Evolutionary conservation across 768 basidiomycete species (phyloP), one percentile per base, ranked within the genome.

Genomic region (Auricularia auricula-judae): DNA sequence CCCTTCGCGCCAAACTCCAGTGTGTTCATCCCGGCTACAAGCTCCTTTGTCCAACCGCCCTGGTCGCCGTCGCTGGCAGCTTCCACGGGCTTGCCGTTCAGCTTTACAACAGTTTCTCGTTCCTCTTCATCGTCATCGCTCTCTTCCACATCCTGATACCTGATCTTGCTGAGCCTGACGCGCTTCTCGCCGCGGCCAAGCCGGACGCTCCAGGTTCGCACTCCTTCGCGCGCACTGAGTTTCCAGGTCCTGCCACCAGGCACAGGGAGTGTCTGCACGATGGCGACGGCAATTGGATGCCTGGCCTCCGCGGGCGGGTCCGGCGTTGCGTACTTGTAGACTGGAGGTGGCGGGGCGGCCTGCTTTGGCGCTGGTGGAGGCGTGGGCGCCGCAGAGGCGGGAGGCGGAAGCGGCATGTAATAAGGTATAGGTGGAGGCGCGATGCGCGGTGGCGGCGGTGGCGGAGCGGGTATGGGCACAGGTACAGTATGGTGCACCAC

Each of bases 1-100:
- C 82, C 85, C 69, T 80, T 81, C 76, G 88, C 87, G 39, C 89
- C 88, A 33, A 93, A 75, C 72, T 92, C 91, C 35, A 93, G 72
- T 18, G 84, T 74, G 68, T 83, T 88, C 3, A 77, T 69, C 14
- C 91, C 91, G 3, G 76, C 71, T 1, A 82, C 77, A 18, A 90
- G 74, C 18, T 81, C 80, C 16, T 89, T 75, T 68, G 81, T 79
- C 91, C 90, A 92, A 1, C 82, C 81, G 56, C 76, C 73, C 18
- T 76, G 73, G 33, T 79, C 81, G 43, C 79, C 72, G 58, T 78
- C 77, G 63, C 79, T 79, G 35, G 79, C 76, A 21, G 84, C 74
- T 3, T 61, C 63, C 3, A 62, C 62, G 1, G 44, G 61, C n/a
- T 59, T 61, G 47, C 66, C 64, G 33, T 67, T 61, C 7, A 59